Evolutionary conservation across 176 grass and related monocot genomes (phyloP), one percentile per base, ranked within the genome.

Genomic region (Avena eriantha): DNA sequence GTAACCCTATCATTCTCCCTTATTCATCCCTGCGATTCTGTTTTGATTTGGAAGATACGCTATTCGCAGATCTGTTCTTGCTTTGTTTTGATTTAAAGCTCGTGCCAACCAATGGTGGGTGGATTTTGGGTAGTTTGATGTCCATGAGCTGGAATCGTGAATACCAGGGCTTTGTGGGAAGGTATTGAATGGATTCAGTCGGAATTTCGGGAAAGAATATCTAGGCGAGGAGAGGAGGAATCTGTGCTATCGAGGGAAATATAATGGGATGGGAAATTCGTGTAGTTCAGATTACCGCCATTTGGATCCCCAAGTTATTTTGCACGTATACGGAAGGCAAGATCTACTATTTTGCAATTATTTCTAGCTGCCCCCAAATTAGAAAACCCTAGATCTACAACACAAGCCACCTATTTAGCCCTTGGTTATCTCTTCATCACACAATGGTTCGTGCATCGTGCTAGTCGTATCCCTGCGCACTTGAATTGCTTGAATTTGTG

Each of bases 301-400:
- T 36, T 29, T 17, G 3, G 33, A 86, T 72, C 53, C 36, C 36
- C 36, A 39, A 39, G 6, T 39, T 39, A 7, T 39, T 39, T 39
- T 39, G 36, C 36, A 39, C 36, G 36, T 39, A 39, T 39, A 39
- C 36, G 36, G 36, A 39, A 39, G 50, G 9, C 17, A 77, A 56
- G 45, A 12, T 58, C 15, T 73, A 3, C 3, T 10, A 4, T 16
- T 4, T 15, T 36, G 48, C 18, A 74, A 35, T 76, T 39, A 39
- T 39, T 39, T 48, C 41, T 19, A 67, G 10, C 22, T 68, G 9
- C 17, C 8, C 46, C 14, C 1, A 64, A 14, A 78, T 24, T 29
- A 15, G 33, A 29, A 55, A 78, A 85, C 61, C 84, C 49, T 86
- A 86, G 60, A 79, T 85, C 60, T 85, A 43, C 1, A 4, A 0